These are phyloP conservation scores for Creolimax fragrantissima DNA, from an alignment of 78 protist genomes.

Conservation along the genomic window DNA sequence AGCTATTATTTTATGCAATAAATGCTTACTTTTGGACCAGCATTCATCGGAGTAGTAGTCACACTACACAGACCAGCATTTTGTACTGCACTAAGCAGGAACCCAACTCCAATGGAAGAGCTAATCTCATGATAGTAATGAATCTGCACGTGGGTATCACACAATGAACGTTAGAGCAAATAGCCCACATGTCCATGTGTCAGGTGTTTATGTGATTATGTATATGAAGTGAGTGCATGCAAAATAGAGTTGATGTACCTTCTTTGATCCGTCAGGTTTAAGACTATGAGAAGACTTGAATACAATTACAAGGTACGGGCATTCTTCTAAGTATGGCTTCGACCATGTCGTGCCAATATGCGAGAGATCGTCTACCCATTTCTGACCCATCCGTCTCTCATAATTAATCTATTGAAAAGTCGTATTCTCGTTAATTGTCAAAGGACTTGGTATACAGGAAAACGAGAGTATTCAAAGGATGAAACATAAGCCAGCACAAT, in stretches of 20 bases:
- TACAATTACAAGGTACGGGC: conserved; percentile 9
- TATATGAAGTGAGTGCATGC: too few relatives aligned
- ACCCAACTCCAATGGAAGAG: neutral
- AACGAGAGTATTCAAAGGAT: too few relatives aligned
- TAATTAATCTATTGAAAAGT: conserved; percentile 12
- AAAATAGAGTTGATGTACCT: too few relatives aligned
- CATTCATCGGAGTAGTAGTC: conserved; percentile 36
- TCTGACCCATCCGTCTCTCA: neutral
- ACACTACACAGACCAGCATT: conserved; percentile 31
- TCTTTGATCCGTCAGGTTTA: neutral
- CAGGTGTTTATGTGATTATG: too few relatives aligned
- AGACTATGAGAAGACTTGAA: neutral
- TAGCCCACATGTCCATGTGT: too few relatives aligned
- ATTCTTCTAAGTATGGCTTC: neutral
- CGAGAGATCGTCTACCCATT: conserved; percentile 8
- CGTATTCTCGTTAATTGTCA: too few relatives aligned
- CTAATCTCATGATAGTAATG: conserved; percentile 20
- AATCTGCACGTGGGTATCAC: neutral
- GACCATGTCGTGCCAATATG: conserved; percentile 4
- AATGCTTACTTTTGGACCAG: neutral
- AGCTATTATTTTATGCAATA: too few relatives aligned
- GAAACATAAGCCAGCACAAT: too few relatives aligned
- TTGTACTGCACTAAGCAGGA: conserved; percentile 13
- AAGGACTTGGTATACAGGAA: too few relatives aligned
- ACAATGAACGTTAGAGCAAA: too few relatives aligned